Percentiles rank a stretch among this genome's conserved stretches.
These are phyloP conservation scores for Maudiozyma barnettii DNA, from an alignment of 805 yeast genomes.

Conservation along the genomic window DNA sequence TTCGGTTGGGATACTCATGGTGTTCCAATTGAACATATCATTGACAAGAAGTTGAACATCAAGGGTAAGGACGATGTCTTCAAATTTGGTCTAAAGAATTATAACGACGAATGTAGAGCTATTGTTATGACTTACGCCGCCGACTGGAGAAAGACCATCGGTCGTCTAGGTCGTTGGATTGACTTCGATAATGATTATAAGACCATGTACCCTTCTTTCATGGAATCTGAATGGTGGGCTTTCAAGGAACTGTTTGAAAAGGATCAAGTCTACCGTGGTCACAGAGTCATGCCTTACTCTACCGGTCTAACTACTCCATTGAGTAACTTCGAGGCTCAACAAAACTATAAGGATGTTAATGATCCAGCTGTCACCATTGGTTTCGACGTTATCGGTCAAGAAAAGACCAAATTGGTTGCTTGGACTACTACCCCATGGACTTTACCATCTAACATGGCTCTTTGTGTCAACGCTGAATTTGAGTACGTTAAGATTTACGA, in stretches of 20 bases:
- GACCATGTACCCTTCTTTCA: slow-evolving; percentile 87
- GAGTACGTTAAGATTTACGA: slow-evolving; percentile 90
- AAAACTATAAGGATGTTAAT: slow-evolving; percentile 91
- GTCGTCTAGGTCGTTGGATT: slow-evolving; percentile 97
- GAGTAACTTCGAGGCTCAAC: slow-evolving; percentile 97
- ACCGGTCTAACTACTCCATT: slow-evolving; percentile 95
- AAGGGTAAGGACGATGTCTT: slow-evolving; percentile 90
- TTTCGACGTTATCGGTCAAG: slow-evolving; percentile 72
- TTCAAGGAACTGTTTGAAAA: slow-evolving; percentile 81
- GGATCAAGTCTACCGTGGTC: slow-evolving; percentile 86
- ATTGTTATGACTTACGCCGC: slow-evolving; percentile 96
- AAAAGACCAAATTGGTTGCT: slow-evolving; percentile 77
- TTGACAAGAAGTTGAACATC: slow-evolving; percentile 93
- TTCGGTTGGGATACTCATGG: slow-evolving; percentile 99
- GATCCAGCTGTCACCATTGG: slow-evolving; percentile 96
- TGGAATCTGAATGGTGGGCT: slow-evolving; percentile 99
- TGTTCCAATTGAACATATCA: slow-evolving; percentile 95
- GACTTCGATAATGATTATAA: slow-evolving; percentile 98
- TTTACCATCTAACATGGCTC: slow-evolving; percentile 83
- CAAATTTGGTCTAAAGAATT: slow-evolving; percentile 87
- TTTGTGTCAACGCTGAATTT: slow-evolving; percentile 83
- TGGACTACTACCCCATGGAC: slow-evolving; percentile 99
- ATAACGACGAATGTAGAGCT: slow-evolving; percentile 88
- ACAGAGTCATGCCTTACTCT: slow-evolving; percentile 97
- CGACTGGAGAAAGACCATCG: slow-evolving; percentile 90